Conservation (phyloP, 768 basidiomycete genomes). For the Termitomyces heimii region DNA sequence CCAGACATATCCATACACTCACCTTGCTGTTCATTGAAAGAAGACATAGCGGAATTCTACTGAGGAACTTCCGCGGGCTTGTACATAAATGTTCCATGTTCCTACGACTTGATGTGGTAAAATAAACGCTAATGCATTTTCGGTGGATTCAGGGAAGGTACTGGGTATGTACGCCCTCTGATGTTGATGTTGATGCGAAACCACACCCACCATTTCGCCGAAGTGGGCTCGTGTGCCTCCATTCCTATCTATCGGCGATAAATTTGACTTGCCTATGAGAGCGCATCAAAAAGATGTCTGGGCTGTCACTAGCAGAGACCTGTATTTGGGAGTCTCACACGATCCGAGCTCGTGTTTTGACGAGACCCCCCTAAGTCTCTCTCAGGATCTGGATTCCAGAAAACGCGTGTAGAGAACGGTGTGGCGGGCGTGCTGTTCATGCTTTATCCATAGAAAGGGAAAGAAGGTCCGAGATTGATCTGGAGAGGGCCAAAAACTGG, state of each 20-base stretch:
- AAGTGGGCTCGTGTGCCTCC: background rate
- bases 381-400: conserved; percentile 6
- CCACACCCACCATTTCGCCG: conserved; percentile 3
- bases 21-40: background rate
- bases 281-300: conserved; percentile 16
- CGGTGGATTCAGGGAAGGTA: background rate
- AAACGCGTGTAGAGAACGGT: background rate
- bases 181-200: background rate
- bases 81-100: background rate
- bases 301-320: background rate
- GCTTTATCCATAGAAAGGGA: conserved; percentile 9
- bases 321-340: conserved; percentile 12
- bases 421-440: conserved; percentile 4
- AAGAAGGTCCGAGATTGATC: conserved; percentile 14
- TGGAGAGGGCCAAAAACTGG: conserved; percentile 6
- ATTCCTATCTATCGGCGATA: background rate
- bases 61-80: conserved; percentile 6
- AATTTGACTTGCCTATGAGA: conserved; percentile 10
- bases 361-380: conserved; percentile 25
- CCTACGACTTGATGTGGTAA: background rate
- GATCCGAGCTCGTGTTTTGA: conserved; percentile 22
- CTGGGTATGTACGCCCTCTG: background rate
- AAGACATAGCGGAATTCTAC: conserved; percentile 5
- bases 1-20: background rate
- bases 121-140: background rate